Evolutionary conservation across 257 asterid species (phyloP), one percentile per base, ranked within the genome.

Genomic region (Prunella vulgaris): DNA sequence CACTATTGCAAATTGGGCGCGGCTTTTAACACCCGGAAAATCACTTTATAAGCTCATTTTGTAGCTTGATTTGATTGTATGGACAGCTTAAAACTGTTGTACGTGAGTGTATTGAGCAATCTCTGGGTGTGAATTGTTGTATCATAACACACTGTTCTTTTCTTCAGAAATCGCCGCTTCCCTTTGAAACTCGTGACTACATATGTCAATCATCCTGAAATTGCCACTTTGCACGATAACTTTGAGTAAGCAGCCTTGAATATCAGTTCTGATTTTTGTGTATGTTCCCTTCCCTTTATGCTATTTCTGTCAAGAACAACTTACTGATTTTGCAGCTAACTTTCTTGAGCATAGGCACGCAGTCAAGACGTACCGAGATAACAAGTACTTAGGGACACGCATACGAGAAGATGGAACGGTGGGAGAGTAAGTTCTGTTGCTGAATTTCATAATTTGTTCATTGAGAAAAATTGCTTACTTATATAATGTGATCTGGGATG

Each of bases 161-260:
- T 60, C 60, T 54, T 49, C 87, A 88, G 96, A 74, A 81, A 79
- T 56, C 80, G 78, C 5, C 76, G 62, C 24, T 78, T 84, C 33
- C 96, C 96, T 18, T 56, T 86, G 70, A 81, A 80, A 44, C 90
- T 88, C 22, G 71, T 84, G 24, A 75, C 71, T 72, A 69, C 76
- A 74, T 84, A 80, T 67, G 53, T 70, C 44, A 84, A 88, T 78
- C 89, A 81, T 77, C 93, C 96, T 14, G 85, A 86, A 53, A 81
- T 88, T 58, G 86, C 76, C 56, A 88, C 93, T 35, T 71, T 84
- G 76, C 96, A 88, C 38, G 90, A 88, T 42, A 86, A 83, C 74
- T 88, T 86, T 66, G 80, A 70, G 96, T 88, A 61, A 88, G 96
- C 49, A 69, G n/a, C n/a, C n/a, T n/a, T n/a, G 10, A 17, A 5